Evolutionary conservation across 2,329 filamentous ascomycete species (phyloP), one percentile per base, ranked within the genome.

Genomic region (Furcasterigmium sp.): DNA sequence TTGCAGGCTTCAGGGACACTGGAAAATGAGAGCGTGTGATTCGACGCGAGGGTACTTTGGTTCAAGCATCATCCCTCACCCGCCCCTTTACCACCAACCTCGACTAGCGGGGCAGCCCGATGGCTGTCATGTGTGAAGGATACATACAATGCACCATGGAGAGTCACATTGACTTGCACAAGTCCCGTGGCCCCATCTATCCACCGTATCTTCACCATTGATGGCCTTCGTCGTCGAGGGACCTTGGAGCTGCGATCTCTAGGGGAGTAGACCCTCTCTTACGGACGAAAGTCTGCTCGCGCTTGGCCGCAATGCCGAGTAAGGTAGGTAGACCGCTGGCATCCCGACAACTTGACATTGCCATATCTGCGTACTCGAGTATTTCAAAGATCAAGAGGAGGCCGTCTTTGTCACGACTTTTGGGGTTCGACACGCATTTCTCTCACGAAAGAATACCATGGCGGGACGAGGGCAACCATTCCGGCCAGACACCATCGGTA

Each of bases 41-140:
- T 29, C 40, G 44, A 34, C 46, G 43, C 38, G 41, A 46, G n/a
- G 44, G 46, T 35, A 48, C 38, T 48, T 48, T 41, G 44, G 46
- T 46, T 36, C 37, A 42, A 29, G 36, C 36, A 35, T 35, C 32
- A 35, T 35, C 32, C 32, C 32, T 35, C 17, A 35, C 32, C 32
- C 32, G 18, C 32, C 32, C 17, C n/a, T 35, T 18, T 15, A 35
- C 32, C 32, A 35, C 32, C 32, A 35, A 18, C 23, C 11, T 17
- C 15, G 32, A 17, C 32, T 17, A 17, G 32, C 32, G 32, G 32
- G 32, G 32, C 32, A 17, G 32, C n/a, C n/a, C 32, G 32, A 17
- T 15, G 15, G 17, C 32, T 15, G 17, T 18, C n/a, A 35, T 17
- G 8, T 35, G 15, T 15, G 15, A 15, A 11, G 15, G 17, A 32